phyloP scores from a whole-genome alignment of 2,329 filamentous ascomycete genomes.

The Exophiala viscosa region DNA sequence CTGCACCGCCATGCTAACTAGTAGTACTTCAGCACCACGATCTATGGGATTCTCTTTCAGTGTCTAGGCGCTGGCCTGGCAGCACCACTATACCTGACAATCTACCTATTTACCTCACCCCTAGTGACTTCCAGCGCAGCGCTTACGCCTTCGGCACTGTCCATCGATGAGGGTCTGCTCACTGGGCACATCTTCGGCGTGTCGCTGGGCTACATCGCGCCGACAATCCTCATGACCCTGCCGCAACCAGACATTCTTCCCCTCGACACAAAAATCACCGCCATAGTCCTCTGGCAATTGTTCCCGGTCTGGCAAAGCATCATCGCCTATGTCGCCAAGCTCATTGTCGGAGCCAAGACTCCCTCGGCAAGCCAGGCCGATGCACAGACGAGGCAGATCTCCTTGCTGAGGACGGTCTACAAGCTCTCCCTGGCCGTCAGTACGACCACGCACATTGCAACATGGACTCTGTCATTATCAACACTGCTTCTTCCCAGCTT shows the following conservation, averaged over 20 bases:
- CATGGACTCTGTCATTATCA: conserved; percentile 39
- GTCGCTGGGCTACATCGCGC: conserved; percentile 41
- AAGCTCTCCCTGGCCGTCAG: conserved; percentile 40
- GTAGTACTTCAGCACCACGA: conserved; percentile 27
- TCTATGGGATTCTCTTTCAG: conserved; percentile 42
- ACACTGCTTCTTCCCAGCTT: conserved; percentile 39
- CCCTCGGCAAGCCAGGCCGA: conserved; percentile 12
- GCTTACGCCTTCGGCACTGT: conserved; percentile 31
- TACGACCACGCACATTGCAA: conserved; percentile 38
- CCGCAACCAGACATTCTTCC: conserved; percentile 39
- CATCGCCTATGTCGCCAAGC: conserved; percentile 1
- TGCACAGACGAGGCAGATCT: conserved; percentile 20
- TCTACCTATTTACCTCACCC: conserved; percentile 43
- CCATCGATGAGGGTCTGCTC: conserved; percentile 33
- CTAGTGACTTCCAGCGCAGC: conserved; percentile 33
- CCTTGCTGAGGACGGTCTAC: conserved; percentile 36
- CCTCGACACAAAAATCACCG: conserved; percentile 42
- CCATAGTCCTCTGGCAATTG: conserved; percentile 49
- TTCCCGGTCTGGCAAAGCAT: conserved; percentile 47
- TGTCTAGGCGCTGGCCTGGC: conserved; percentile 41
- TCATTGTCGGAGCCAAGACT: conserved; percentile 31
- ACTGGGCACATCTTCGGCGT: conserved; percentile 39
- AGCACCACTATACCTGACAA: conserved; percentile 39
- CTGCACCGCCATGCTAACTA: not conserved
- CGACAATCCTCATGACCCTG: conserved; percentile 41